These are phyloP conservation scores for Aspergillus carlsbadensis DNA, from an alignment of 495 filamentous ascomycete genomes.

Conservation along the genomic window DNA sequence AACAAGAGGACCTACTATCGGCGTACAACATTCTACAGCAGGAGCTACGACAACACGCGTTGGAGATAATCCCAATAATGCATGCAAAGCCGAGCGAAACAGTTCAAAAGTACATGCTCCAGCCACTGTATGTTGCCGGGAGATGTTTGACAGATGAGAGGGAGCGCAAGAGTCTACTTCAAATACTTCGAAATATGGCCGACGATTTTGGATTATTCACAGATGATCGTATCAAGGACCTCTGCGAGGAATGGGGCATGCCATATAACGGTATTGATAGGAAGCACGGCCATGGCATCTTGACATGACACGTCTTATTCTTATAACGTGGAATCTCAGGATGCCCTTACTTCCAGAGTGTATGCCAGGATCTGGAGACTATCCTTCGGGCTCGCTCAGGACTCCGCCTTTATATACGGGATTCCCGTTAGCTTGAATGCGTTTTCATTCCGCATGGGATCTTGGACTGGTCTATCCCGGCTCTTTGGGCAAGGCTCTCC, in stretches of 20 bases:
- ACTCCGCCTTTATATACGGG: too few relatives aligned
- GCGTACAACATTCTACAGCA: constrained; percentile 39
- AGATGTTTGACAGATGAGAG: constrained; percentile 36
- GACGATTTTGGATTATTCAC: constrained; percentile 47
- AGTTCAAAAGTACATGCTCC: constrained; percentile 46
- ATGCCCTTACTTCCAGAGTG: too few relatives aligned
- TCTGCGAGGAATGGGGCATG: constrained; percentile 41
- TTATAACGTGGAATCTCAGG: too few relatives aligned
- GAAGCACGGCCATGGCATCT: background rate
- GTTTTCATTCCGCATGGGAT: too few relatives aligned
- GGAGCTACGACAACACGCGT: constrained; percentile 38
- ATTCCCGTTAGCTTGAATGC: too few relatives aligned
- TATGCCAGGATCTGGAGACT: too few relatives aligned
- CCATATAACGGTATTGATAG: background rate
- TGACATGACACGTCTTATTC: background rate
- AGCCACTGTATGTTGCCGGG: constrained; percentile 50
- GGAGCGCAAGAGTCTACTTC: constrained; percentile 36
- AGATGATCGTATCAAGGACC: constrained; percentile 43
- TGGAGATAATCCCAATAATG: constrained; percentile 42
- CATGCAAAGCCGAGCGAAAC: constrained; percentile 38
- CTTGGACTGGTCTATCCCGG: background rate
- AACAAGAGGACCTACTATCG: constrained; percentile 30
- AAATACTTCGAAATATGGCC: constrained; percentile 42
- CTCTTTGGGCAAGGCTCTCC: constrained; percentile 29
- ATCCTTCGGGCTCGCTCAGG: too few relatives aligned